These are phyloP conservation scores for Irineochytrium annulatum DNA, from an alignment of 192 early-diverging fungal genomes.

Conservation along the genomic window DNA sequence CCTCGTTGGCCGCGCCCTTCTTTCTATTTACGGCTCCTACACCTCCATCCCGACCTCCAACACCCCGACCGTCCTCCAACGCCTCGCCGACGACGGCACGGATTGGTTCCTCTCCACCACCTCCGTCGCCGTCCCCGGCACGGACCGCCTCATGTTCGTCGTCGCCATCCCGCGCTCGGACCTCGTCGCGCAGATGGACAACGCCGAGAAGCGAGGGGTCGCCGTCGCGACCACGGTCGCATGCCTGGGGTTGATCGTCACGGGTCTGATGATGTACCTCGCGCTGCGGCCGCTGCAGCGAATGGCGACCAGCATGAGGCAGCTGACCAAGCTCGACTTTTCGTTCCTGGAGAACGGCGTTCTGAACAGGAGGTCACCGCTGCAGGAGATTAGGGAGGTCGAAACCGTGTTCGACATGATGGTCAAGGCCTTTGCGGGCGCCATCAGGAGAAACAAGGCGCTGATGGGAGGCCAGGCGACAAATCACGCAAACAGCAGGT, in stretches of 20 bases:
- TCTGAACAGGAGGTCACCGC: neutral
- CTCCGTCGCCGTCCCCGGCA: too few relatives aligned
- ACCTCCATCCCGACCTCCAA: neutral
- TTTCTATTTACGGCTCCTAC: neutral
- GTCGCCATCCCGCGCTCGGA: slow-evolving; percentile 1
- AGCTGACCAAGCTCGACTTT: neutral
- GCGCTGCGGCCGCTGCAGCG: neutral
- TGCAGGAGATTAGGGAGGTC: neutral
- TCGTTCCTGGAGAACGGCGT: slow-evolving; percentile 1
- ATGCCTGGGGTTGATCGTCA: neutral
- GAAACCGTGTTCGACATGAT: neutral
- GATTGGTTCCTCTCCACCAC: too few relatives aligned
- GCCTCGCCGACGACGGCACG: neutral
- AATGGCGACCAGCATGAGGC: neutral
- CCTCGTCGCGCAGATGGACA: neutral
- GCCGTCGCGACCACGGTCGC: neutral
- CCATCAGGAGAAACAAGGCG: slow-evolving; percentile 4
- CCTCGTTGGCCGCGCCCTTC: neutral
- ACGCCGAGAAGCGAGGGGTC: neutral
- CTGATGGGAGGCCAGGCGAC: slow-evolving; percentile 4
- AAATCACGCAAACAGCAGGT: too few relatives aligned
- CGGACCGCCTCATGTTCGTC: too few relatives aligned
- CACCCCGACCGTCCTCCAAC: neutral
- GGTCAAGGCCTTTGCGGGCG: neutral
- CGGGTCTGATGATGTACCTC: neutral